These are phyloP conservation scores for Diaporthe capsici DNA, from an alignment of 2,329 filamentous ascomycete species.

Conservation along the genomic window DNA sequence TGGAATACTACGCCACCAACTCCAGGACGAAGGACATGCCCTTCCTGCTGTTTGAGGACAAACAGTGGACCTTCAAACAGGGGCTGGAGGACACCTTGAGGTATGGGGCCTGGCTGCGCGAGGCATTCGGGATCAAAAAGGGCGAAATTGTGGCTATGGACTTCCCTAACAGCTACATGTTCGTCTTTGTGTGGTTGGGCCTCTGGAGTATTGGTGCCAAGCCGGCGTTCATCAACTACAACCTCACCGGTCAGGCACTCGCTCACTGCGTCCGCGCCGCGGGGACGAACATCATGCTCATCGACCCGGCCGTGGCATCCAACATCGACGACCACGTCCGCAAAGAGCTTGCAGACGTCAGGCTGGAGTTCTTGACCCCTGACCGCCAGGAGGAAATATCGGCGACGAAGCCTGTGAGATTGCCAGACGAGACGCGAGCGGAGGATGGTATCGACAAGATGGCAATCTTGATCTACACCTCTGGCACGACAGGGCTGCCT, in stretches of 20 bases:
- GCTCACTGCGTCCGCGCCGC: constrained; percentile 81
- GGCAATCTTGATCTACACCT: constrained; percentile 85
- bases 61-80: constrained; percentile 80
- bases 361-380: constrained; percentile 73
- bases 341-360: constrained; percentile 62
- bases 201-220: constrained; percentile 87
- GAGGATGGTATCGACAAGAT: constrained; percentile 68
- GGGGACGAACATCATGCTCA: constrained; percentile 75
- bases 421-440: constrained; percentile 69
- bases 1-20: constrained; percentile 76
- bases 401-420: constrained; percentile 66
- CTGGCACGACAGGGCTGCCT: constrained; percentile 86
- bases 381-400: constrained; percentile 69
- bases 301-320: constrained; percentile 73
- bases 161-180: constrained; percentile 85
- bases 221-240: constrained; percentile 92
- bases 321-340: constrained; percentile 72
- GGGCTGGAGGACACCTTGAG: constrained; percentile 78
- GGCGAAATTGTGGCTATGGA: constrained; percentile 85
- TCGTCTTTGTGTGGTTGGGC: constrained; percentile 81
- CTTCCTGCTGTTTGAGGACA: constrained; percentile 79
- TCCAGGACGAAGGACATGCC: constrained; percentile 64
- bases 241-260: constrained; percentile 79
- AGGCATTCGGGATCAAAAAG: constrained; percentile 72
- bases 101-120: constrained; percentile 82